phyloP scores from a whole-genome alignment of 306 rosid species.

The Castanea mollissima region DNA sequence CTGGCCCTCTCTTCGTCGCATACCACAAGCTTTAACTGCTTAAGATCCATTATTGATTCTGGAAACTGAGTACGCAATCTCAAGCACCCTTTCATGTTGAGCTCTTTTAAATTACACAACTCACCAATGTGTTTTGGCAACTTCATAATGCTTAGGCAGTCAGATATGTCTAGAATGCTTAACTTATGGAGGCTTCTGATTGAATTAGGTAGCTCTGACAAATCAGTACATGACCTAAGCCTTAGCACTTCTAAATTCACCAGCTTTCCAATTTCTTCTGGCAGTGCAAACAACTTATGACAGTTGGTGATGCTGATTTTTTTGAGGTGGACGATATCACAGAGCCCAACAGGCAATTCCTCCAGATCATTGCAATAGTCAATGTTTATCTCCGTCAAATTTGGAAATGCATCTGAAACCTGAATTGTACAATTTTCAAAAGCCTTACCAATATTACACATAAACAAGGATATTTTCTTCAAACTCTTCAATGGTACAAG shows the following conservation, averaged over 20 bases:
- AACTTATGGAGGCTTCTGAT: slow-evolving; percentile 26
- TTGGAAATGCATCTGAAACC: slow-evolving; percentile 27
- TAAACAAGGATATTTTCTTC: slow-evolving; percentile 29
- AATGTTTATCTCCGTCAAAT: slow-evolving; percentile 30
- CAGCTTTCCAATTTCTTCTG: slow-evolving; percentile 24
- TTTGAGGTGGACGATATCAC: slow-evolving; percentile 13
- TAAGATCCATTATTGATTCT: slow-evolving; percentile 34
- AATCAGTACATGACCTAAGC: slow-evolving; percentile 32
- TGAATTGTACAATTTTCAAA: slow-evolving; percentile 17
- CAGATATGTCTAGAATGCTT: slow-evolving; percentile 51
- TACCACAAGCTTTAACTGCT: slow-evolving; percentile 32
- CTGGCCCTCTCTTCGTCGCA: slow-evolving; percentile 50
- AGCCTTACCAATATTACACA: slow-evolving; percentile 29
- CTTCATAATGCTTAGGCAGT: slow-evolving; percentile 39
- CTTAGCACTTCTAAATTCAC: slow-evolving; percentile 17
- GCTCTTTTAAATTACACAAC: slow-evolving; percentile 29
- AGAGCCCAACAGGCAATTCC: slow-evolving; percentile 20
- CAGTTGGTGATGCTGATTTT: slow-evolving; percentile 29
- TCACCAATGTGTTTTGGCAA: slow-evolving; percentile 54
- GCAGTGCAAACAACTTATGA: slow-evolving; percentile 24
- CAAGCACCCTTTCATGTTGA: slow-evolving; percentile 42
- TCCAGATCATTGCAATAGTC: slow-evolving; percentile 28
- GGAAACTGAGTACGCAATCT: slow-evolving; percentile 39
- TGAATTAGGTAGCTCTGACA: slow-evolving; percentile 43
- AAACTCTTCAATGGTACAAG: slow-evolving; percentile 6